Evolutionary conservation across 164 flowering plant species (phyloP), one percentile per base, ranked within the genome.

Genomic region (Dillenia suffruticosa): DNA sequence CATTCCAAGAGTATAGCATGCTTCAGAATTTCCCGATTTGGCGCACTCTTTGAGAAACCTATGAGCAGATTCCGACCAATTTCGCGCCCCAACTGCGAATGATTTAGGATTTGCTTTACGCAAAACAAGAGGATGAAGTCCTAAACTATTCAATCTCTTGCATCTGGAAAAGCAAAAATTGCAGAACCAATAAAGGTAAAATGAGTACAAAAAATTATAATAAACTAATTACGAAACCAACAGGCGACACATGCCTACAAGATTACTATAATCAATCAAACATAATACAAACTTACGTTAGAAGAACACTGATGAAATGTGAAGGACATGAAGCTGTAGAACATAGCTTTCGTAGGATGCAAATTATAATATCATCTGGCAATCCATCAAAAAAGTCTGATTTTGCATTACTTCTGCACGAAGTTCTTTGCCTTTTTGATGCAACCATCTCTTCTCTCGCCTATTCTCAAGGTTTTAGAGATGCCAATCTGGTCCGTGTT

Each of bases 1-100:
- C 96, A 90, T 88, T 67, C 98, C 98, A 10, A 93, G 93, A 14
- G 76, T 75, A 62, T 78, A 90, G 45, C 70, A 78, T 17, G 98
- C 98, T 52, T 93, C 96, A n/a, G 70, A 56, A 65, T 81, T 93
- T 46, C 98, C 98, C 55, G 96, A 77, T 56, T 68, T 74, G 9
- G 84, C 85, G 56, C 96, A 90, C 12, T 13, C 82, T 65, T 79
- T 79, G 11, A 92, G 67, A 63, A 90, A 92, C 1, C 84, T 76
- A 67, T 88, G 93, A 70, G 94, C 79, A 2, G 81, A 76, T 12
- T 88, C 94, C 3, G 84, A 82, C 96, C 96, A 93, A 59, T 65
- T 79, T 9, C 64, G 52, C 1, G 89, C 77, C 60, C 57, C 79
- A 9, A 85, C 73, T 1, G 85, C 77, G 4, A 90, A 68, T 11